Base-by-base conservation (phyloP, 2,329 filamentous ascomycete genomes). In the Penicillium griseofulvum region DNA sequence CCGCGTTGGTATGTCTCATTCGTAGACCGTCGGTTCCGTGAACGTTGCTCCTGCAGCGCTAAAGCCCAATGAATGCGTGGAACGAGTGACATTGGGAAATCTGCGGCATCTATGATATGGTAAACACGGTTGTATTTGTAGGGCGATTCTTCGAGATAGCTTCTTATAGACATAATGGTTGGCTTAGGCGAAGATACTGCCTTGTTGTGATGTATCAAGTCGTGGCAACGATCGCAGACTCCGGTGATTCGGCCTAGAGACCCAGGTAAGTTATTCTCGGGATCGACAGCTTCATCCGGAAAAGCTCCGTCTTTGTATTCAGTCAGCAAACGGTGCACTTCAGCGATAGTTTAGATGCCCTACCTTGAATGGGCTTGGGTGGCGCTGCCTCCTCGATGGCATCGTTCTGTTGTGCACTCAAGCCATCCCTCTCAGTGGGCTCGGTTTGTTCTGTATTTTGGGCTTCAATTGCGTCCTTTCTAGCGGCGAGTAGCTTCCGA, bases 111-210 rank as follows among this genome's bases (percentile, higher is more conserved):
- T 22, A 99, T 78, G 26, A 99, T 81, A 73, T 99, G 94, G 71
- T 97, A 99, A 58, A 99, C 87, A 73, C 97, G 90, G 67, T 99
- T 97, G 69, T 89, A 84, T 70, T 89, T 89, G 74, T 95, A 87
- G 0, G 92, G 92, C 1, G 93, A 96, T 72, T 96, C 90, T 50
- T 87, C 82, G 49, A 99, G 88, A 16, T 91, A 96, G 59, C 91
- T 87, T 61, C 87, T 85, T 49, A 99, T 86, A 2, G 90, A 87
- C 41, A 91, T 83, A 59, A 97, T 82, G 1, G 87, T 87, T 0
- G 94, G 94, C 68, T 96, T 90, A 52, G 84, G 82, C 64, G 95
- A 93, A 6, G 89, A 81, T 16, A 83, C 76, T 8, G 88, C 89
- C 16, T 81, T 78, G 57, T 85, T 84, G 69, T 97, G 87, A 71